A percentile compares a stretch with the other conserved stretches of the same genome.
Evolutionary conservation across 2,329 filamentous ascomycete species (phyloP).

Genomic region (Orbilia brochopaga): DNA sequence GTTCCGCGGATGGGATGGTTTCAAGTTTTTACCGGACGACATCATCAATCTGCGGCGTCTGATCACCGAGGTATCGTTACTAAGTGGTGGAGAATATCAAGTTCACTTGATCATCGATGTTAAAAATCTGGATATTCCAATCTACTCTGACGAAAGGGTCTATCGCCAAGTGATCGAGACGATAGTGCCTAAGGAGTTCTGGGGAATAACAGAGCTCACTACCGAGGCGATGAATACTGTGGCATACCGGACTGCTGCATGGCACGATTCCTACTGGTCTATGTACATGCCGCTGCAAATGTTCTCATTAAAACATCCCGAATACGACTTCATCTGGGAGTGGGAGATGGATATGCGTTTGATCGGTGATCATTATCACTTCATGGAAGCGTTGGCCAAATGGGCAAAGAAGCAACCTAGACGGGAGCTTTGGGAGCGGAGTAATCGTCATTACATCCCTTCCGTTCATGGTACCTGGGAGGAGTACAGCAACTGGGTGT

Average conservation of each 20-base stretch:
- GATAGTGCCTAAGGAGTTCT: conserved; percentile 77
- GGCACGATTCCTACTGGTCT: conserved; percentile 74
- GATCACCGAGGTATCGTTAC: conserved; percentile 79
- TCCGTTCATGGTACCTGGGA: conserved; percentile 78
- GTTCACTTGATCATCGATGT: conserved; percentile 85
- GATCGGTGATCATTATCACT: conserved; percentile 81
- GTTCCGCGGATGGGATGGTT: conserved; percentile 81
- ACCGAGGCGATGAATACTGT: conserved; percentile 91
- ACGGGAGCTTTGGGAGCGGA: conserved; percentile 80
- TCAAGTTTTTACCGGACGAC: conserved; percentile 78
- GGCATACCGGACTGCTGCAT: conserved; percentile 69
- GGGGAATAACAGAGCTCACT: conserved; percentile 87
- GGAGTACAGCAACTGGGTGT: conserved; percentile 76
- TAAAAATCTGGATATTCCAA: conserved; percentile 75
- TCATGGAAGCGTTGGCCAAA: conserved; percentile 71
- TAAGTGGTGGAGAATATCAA: conserved; percentile 84
- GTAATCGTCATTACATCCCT: conserved; percentile 77
- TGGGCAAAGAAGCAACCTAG: conserved; percentile 79
- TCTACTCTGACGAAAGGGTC: conserved; percentile 76
- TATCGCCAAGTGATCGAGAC: conserved; percentile 70
- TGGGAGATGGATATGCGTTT: conserved; percentile 96
- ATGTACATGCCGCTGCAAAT: conserved; percentile 94
- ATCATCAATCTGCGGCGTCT: conserved; percentile 81
- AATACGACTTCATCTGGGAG: conserved; percentile 92
- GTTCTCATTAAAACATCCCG: conserved; percentile 82